Evolutionary conservation across 2,329 filamentous ascomycete species (phyloP).

Genomic region (Scolecobasidium constrictum): DNA sequence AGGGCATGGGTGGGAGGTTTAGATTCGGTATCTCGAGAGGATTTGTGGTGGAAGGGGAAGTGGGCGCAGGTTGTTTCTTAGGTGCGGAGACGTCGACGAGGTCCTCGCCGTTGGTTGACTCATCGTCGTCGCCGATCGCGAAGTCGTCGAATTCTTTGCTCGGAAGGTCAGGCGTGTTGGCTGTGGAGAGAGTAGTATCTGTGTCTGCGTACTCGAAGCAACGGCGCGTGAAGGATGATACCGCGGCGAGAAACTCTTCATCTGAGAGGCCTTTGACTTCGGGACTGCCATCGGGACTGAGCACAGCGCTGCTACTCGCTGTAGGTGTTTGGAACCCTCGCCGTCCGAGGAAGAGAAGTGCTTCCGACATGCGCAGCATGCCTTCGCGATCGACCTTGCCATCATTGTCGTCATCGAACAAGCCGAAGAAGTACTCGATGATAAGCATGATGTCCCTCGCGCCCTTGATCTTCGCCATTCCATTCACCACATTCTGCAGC

Average conservation of each 20-base stretch:
- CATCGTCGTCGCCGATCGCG: constrained; percentile 60
- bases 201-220: constrained; percentile 98
- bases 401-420: constrained; percentile 88
- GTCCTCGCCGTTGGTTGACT: too few species aligned
- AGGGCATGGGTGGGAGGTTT: constrained; percentile 21
- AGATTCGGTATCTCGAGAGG: constrained; percentile 17
- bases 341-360: constrained; percentile 81
- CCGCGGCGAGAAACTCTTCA: constrained; percentile 82
- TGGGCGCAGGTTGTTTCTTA: constrained; percentile 13
- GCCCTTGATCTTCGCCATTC: constrained; percentile 83
- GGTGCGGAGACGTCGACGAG: constrained; percentile 43
- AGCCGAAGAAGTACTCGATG: constrained; percentile 94
- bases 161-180: constrained; percentile 17
- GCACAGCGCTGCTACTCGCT: constrained; percentile 15
- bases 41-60: constrained; percentile 17
- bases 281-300: not conserved
- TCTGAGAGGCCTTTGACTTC: constrained; percentile 44
- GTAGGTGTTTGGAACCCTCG: constrained; percentile 65
- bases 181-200: constrained; percentile 42
- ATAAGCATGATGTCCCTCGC: constrained; percentile 94
- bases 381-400: constrained; percentile 91
- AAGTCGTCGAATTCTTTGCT: constrained; percentile 46
- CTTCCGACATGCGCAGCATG: constrained; percentile 88
- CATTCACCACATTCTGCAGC: constrained; percentile 83
- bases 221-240: constrained; percentile 88